Conservation (phyloP, 75 land plant species). For the Cryptomeria japonica region DNA sequence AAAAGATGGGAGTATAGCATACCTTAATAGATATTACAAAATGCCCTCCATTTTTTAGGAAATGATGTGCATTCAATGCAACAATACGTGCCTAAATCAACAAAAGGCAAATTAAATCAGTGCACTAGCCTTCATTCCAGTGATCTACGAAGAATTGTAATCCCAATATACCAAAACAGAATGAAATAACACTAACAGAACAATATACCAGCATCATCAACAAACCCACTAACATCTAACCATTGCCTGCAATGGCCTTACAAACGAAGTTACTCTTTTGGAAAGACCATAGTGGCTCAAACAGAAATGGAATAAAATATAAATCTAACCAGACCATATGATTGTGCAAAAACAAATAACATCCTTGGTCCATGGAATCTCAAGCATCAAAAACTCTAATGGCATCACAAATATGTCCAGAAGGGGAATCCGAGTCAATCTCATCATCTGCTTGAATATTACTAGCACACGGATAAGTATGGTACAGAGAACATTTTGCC, state of each 20-base stretch:
- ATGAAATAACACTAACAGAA: background rate
- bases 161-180: background rate
- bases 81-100: conserved; percentile 87
- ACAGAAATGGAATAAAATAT: too few species aligned
- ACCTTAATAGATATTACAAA: conserved; percentile 98
- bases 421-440: conserved; percentile 60
- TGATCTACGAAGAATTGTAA: background rate
- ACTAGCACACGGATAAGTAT: background rate
- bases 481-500: background rate
- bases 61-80: conserved; percentile 83
- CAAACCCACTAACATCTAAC: background rate
- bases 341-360: background rate
- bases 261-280: too few species aligned
- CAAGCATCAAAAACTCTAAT: conserved; percentile 42
- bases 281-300: background rate
- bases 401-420: conserved; percentile 48
- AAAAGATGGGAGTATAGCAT: background rate
- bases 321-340: background rate
- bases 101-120: conserved; percentile 10
- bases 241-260: too few species aligned
- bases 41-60: conserved; percentile 88
- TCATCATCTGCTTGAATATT: conserved; percentile 13
- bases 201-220: background rate
- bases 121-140: background rate
- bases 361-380: background rate